A percentile compares a stretch with the other conserved stretches of the same genome.
Conservation (phyloP, 345 rosid genomes). For the Hibiscus trionum region DNA sequence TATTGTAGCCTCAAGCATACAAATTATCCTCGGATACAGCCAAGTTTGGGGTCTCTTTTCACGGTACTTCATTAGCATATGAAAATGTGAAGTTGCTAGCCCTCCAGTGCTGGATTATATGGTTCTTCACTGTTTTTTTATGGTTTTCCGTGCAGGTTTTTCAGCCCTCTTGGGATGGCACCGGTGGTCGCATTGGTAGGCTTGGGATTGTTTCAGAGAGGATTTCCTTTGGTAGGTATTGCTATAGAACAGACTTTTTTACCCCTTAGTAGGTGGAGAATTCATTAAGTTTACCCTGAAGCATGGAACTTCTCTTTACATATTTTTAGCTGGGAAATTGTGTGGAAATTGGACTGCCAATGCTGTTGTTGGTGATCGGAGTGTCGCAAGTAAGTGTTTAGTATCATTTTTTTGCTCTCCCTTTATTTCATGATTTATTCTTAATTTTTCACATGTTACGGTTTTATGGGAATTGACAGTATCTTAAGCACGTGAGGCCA, state of each 20-base stretch:
- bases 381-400: slow-evolving; percentile 49
- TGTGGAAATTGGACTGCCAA: slow-evolving; percentile 90
- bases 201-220: slow-evolving; percentile 80
- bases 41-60: slow-evolving; percentile 90
- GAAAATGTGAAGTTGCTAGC: neutral
- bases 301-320: neutral
- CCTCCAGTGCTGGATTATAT: neutral
- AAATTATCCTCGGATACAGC: slow-evolving; percentile 80
- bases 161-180: slow-evolving; percentile 82
- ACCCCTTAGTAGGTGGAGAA: neutral
- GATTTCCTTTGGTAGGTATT: slow-evolving; percentile 77
- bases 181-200: slow-evolving; percentile 94
- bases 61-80: slow-evolving; percentile 32
- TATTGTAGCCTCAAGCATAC: slow-evolving; percentile 80
- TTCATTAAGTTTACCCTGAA: neutral
- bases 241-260: slow-evolving; percentile 14
- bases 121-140: neutral
- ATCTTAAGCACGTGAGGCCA: slow-evolving; percentile 66
- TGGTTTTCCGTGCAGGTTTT: slow-evolving; percentile 42
- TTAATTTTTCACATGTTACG: neutral
- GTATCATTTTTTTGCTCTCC: neutral
- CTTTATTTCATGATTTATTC: neutral
- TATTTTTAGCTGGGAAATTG: slow-evolving; percentile 69
- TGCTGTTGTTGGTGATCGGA: slow-evolving; percentile 70
- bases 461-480: slow-evolving; percentile 45